These are phyloP conservation scores for Caryopteris hybrid DNA, from an alignment of 305 asterid species.

Conservation along the genomic window DNA sequence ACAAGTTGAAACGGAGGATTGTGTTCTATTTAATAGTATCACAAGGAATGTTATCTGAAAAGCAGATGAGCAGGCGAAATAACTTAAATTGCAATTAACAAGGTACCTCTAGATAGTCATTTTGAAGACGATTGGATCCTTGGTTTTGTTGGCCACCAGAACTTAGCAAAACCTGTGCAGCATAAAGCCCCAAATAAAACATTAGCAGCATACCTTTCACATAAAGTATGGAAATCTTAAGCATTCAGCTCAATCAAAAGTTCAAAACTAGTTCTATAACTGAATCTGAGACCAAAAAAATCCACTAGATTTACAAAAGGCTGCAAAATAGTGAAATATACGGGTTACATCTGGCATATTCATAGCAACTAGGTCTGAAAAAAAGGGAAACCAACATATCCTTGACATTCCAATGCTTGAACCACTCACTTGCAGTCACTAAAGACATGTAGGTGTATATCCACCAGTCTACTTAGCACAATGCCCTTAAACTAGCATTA, in stretches of 20 bases:
- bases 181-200: constrained; percentile 15
- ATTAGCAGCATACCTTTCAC: constrained; percentile 12
- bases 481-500: not conserved
- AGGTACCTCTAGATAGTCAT: constrained; percentile 83
- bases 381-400: not conserved
- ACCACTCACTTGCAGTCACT: not conserved
- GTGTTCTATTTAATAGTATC: not conserved
- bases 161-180: constrained; percentile 61
- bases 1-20: not conserved
- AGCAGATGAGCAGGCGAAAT: not conserved
- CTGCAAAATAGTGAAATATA: not conserved
- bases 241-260: not conserved
- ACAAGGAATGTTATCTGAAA: not conserved
- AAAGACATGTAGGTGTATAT: not conserved
- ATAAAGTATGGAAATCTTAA: not conserved
- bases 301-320: not conserved
- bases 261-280: constrained; percentile 14
- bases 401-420: not conserved
- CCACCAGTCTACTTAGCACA: not conserved
- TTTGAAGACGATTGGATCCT: constrained; percentile 56
- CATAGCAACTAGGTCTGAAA: not conserved
- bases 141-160: constrained; percentile 57
- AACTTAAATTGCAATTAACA: constrained; percentile 4
- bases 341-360: not conserved
- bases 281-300: not conserved